Evolutionary conservation across 495 filamentous ascomycete species (phyloP), one percentile per base, ranked within the genome.

Genomic region (Aspergillus taichungensis): DNA sequence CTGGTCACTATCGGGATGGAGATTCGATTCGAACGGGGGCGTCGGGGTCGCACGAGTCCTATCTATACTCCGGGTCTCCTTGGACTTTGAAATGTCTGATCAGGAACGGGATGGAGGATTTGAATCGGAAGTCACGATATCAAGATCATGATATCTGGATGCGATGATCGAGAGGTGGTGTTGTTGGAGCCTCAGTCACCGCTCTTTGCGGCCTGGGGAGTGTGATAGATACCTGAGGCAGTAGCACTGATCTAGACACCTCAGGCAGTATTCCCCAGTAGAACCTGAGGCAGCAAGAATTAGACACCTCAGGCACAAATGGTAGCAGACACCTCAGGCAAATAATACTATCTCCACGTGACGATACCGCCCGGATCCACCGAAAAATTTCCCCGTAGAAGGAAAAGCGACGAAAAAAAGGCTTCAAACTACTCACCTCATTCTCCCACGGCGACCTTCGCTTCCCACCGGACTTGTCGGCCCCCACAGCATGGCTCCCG

Each of bases 331-430:
- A 38, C 57, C 57, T 58, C 30, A 60, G 57, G 57, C 52, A 34
- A 6, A 6, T 13, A 28, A 12, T 5, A n/a, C 46, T 73, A 73
- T 73, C 69, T 60, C 46, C 69, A 73, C 69, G 69, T 73, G 69
- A 64, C 37, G 67, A 70, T 73, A 73, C 48, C 54, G 50, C 46
- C 39, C 38, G 54, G 64, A 47, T 68, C 68, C 66, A 68, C 66
- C 67, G 56, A 69, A 72, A 72, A 70, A 70, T 68, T 69, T 72
- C 65, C 66, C 64, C 58, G 53, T 51, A 41, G 45, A 34, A 34
- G 43, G 31, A 38, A 37, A 28, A 30, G 18, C n/a, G 18, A 24
- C 39, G 36, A 42, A 37, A 24, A 42, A 48, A 53, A 63, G 51
- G 49, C 45, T 55, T 48, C 46, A 46, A 46, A 50, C 37, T 45